Percentiles rank a stretch among this genome's conserved stretches.
phyloP scores from a whole-genome alignment of 1,139 yeast species.

The Sugiyamaella pinicola region DNA sequence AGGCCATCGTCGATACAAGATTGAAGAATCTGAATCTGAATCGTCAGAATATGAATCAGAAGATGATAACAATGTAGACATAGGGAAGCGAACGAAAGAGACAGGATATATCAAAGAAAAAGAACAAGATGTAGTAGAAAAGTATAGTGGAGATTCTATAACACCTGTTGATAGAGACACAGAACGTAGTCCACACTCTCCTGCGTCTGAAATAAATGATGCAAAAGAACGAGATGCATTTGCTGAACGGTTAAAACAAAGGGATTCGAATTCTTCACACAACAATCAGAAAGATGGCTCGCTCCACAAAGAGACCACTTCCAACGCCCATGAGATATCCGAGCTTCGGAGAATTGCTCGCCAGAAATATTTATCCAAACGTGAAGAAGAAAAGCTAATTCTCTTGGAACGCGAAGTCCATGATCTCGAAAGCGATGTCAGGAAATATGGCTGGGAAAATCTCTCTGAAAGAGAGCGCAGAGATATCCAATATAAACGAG shows the following conservation, averaged over 20 bases:
- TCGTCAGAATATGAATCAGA: constrained; percentile 19
- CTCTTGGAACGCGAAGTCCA: constrained; percentile 53
- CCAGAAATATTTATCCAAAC: constrained; percentile 50
- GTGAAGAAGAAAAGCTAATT: constrained; percentile 51
- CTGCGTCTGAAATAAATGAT: constrained; percentile 21
- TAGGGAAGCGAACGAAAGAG: background rate
- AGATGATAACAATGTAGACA: background rate
- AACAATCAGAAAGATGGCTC: constrained; percentile 21
- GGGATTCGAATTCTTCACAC: constrained; percentile 28
- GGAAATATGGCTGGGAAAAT: constrained; percentile 52
- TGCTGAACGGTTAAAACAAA: constrained; percentile 35
- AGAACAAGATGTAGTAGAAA: too few species aligned
- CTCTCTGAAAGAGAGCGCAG: constrained; percentile 53
- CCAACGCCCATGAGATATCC: constrained; percentile 29
- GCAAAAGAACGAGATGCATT: constrained; percentile 39
- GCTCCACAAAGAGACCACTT: background rate
- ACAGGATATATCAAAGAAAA: background rate
- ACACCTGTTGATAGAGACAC: too few species aligned
- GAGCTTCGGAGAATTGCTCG: constrained; percentile 51
- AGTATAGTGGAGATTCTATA: too few species aligned
- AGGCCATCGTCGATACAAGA: constrained; percentile 13
- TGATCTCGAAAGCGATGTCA: constrained; percentile 51
- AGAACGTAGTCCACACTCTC: too few species aligned
- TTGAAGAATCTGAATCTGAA: constrained; percentile 20
- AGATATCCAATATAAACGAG: constrained; percentile 56